Percentiles rank a stretch among this genome's conserved stretches.
Conservation (phyloP, 306 rosid genomes). For the Lathyrus oleraceus region DNA sequence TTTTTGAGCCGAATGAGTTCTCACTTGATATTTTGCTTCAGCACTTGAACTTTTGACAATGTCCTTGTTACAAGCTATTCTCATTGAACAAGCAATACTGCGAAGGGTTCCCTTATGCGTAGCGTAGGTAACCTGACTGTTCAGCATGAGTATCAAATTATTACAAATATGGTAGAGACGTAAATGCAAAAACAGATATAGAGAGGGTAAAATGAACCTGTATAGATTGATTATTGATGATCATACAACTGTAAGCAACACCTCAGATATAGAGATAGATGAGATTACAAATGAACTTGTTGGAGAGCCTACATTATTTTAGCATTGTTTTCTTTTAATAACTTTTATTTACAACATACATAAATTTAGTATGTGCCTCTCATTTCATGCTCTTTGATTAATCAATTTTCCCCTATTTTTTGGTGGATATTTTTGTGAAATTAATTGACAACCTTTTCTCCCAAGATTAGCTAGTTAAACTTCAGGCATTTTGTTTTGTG, state of each 20-base stretch:
- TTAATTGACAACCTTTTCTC: constrained; percentile 1
- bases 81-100: neutral
- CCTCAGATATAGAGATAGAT: neutral
- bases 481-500: constrained; percentile 34
- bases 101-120: neutral
- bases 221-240: neutral
- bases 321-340: neutral
- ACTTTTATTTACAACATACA: neutral
- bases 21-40: neutral
- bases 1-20: neutral
- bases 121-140: neutral
- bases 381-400: constrained; percentile 8
- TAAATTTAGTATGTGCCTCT: neutral
- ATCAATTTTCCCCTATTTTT: neutral
- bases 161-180: neutral
- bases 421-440: constrained; percentile 14
- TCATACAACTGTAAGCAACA: constrained; percentile 4
- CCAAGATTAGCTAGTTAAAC: constrained; percentile 29
- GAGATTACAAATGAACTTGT: neutral
- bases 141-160: neutral
- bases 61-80: neutral
- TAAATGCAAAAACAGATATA: neutral
- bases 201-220: neutral
- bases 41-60: neutral
- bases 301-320: neutral